phyloP scores from a whole-genome alignment of 805 yeast genomes.

The Kodamaea restingae region DNA sequence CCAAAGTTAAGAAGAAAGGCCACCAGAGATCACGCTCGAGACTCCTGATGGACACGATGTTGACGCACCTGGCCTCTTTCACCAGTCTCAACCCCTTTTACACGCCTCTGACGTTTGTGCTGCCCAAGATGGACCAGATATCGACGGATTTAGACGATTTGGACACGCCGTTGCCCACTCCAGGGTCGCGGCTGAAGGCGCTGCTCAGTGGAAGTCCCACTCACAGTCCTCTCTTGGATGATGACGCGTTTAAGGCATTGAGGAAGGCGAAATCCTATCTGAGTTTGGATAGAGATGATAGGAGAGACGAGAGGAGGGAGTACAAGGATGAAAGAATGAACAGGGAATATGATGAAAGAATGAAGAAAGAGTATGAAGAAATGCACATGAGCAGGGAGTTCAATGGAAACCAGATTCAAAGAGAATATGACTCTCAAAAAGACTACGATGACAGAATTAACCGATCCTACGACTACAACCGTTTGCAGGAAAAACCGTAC shows the following conservation, averaged over 20 bases:
- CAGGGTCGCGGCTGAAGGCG: slow-evolving; percentile 11
- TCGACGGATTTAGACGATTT: slow-evolving; percentile 20
- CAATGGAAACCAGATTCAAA: too few species aligned
- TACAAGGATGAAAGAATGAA: too few species aligned
- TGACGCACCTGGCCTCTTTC: slow-evolving; percentile 7
- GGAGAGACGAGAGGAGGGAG: too few species aligned
- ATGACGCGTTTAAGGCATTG: slow-evolving; percentile 41
- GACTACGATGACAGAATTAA: not conserved
- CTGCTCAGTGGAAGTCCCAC: slow-evolving; percentile 5
- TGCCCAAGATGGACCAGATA: slow-evolving; percentile 35
- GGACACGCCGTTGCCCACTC: slow-evolving; percentile 20
- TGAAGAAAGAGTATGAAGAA: too few species aligned
- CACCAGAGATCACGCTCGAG: slow-evolving; percentile 42
- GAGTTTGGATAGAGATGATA: not conserved
- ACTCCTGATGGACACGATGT: slow-evolving; percentile 23
- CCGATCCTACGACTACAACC: not conserved
- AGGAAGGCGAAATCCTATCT: slow-evolving; percentile 34
- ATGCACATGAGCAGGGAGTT: too few species aligned
- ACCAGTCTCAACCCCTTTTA: slow-evolving; percentile 41
- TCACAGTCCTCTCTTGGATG: slow-evolving; percentile 20
- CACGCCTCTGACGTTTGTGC: slow-evolving; percentile 41
- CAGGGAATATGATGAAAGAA: too few species aligned
- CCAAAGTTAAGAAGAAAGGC: slow-evolving; percentile 34
- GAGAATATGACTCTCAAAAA: not conserved
- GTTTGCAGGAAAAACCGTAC: not conserved